Evolutionary conservation across 306 rosid species (phyloP).

Genomic region (Corylus avellana): DNA sequence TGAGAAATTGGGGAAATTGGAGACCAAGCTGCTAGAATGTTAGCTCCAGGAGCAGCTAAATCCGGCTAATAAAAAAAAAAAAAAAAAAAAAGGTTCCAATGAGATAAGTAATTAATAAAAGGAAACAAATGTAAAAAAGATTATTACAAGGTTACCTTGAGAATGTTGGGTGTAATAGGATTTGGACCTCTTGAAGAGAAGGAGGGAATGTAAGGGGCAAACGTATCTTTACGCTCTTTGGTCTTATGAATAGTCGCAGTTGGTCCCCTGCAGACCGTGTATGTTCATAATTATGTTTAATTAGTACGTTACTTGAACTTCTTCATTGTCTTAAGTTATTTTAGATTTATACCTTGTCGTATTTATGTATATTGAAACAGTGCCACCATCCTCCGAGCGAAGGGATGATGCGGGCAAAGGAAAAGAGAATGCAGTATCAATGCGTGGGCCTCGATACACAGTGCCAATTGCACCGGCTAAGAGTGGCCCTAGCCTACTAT

Average conservation of each 20-base stretch:
- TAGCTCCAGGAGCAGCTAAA: constrained; percentile 38
- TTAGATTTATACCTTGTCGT: not conserved
- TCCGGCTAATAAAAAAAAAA: no score
- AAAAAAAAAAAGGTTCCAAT: no score
- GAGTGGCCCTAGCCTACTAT: accelerated
- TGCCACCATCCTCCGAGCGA: not conserved
- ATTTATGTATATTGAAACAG: constrained; percentile 20
- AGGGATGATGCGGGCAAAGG: constrained; percentile 38
- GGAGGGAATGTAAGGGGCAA: constrained; percentile 34
- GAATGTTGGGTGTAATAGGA: constrained; percentile 38
- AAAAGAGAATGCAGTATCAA: not conserved
- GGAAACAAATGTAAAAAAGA: no score
- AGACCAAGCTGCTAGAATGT: constrained; percentile 27
- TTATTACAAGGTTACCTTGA: constrained; percentile 37
- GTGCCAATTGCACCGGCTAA: constrained; percentile 37
- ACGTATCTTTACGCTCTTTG: not conserved
- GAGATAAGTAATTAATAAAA: no score
- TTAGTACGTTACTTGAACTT: no score
- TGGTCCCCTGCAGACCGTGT: constrained; percentile 7
- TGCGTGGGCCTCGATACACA: not conserved
- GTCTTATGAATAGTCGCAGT: constrained; percentile 40
- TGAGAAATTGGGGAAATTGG: constrained; percentile 17
- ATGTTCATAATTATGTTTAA: no score
- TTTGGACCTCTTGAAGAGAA: constrained; percentile 62
- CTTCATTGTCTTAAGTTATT: not conserved